A percentile compares a stretch with the other conserved stretches of the same genome.
Conservation (phyloP, 768 basidiomycete genomes). For the Hericium coralloides region DNA sequence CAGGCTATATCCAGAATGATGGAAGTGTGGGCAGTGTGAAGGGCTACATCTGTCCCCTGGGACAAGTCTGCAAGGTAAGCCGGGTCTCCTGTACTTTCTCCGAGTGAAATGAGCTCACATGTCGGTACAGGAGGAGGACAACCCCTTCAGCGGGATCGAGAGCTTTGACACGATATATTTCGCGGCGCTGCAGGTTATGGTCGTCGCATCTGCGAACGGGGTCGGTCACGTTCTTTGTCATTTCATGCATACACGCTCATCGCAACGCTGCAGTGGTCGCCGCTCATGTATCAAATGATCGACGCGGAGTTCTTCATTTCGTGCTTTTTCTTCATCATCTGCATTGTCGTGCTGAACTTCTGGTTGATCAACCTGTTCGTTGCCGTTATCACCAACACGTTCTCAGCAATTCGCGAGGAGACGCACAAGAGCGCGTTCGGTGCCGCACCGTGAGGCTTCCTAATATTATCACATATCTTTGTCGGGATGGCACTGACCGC, state of each 20-base stretch:
- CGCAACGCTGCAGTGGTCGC: constrained; percentile 46
- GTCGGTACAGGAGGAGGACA: constrained; percentile 43
- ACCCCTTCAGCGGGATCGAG: constrained; percentile 56
- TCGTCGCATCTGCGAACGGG: constrained; percentile 73
- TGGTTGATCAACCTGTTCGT: constrained; percentile 92
- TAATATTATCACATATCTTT: background rate
- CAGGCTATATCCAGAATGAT: constrained; percentile 33
- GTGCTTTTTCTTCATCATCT: constrained; percentile 78
- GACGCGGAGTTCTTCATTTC: constrained; percentile 88
- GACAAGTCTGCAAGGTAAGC: constrained; percentile 71
- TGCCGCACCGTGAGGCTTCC: constrained; percentile 53
- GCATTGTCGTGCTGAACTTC: constrained; percentile 83
- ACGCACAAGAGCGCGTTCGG: constrained; percentile 92
- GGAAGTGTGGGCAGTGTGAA: constrained; percentile 40
- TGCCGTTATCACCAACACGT: constrained; percentile 92
- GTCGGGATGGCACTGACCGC: background rate
- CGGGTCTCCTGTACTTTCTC: background rate
- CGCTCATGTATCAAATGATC: constrained; percentile 82
- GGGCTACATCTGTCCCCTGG: constrained; percentile 85
- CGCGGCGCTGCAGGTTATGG: constrained; percentile 73
- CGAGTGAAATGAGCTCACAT: background rate
- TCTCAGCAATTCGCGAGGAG: constrained; percentile 76
- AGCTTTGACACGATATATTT: constrained; percentile 88
- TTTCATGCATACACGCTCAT: background rate
- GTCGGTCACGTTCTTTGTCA: constrained; percentile 25